Evolutionary conservation across 176 grass and related monocot genomes (phyloP).

Genomic region (Ensete ventricosum): DNA sequence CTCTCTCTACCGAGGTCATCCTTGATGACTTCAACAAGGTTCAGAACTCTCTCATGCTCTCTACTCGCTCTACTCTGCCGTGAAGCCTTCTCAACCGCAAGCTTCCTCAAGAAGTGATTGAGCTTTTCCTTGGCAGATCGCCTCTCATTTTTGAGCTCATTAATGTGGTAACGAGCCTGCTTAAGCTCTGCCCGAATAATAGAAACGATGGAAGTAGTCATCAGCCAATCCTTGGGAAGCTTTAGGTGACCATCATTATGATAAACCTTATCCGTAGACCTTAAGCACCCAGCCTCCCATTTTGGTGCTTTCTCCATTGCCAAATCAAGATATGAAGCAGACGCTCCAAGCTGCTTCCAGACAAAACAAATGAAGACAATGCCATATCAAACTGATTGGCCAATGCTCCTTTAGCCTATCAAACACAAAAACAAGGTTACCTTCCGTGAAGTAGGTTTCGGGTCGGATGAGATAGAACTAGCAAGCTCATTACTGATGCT

Average conservation of each 20-base stretch:
- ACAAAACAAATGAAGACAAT: background rate
- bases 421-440: background rate
- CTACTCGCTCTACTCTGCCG: background rate
- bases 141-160: background rate
- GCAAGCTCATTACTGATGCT: background rate
- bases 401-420: background rate
- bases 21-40: background rate
- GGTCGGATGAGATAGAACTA: background rate
- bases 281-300: background rate
- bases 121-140: background rate
- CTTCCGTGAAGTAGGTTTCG: background rate
- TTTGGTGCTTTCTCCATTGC: slow-evolving; percentile 5
- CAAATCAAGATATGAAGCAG: background rate
- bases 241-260: background rate
- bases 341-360: background rate
- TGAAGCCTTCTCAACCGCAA: slow-evolving; percentile 2
- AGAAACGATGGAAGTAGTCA: background rate
- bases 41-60: background rate
- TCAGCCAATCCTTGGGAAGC: background rate
- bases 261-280: background rate
- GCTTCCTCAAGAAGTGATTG: background rate
- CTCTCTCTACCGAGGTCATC: background rate
- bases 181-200: slow-evolving; percentile 1
- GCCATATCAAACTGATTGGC: background rate
- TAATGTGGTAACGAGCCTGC: background rate